Percentiles rank a stretch among this genome's conserved stretches.
These are phyloP conservation scores for Datura wrightii DNA, from an alignment of 257 asterid species.

Conservation along the genomic window DNA sequence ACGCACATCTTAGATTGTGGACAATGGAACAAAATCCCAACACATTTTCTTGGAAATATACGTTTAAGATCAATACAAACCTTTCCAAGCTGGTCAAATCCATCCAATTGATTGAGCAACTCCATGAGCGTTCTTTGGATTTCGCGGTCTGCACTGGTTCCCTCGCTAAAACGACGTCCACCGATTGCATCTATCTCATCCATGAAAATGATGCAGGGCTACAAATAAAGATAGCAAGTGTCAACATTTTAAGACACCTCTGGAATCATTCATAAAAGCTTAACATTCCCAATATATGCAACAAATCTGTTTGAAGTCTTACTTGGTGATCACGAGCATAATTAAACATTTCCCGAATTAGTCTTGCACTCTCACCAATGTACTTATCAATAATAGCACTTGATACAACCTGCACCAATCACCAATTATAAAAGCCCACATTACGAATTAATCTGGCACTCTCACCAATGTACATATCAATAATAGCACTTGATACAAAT, in stretches of 20 bases:
- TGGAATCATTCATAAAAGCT: not conserved
- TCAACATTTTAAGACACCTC: not conserved
- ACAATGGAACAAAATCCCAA: not conserved
- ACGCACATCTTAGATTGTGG: not conserved
- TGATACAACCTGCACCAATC: conserved; percentile 75
- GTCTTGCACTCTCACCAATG: conserved; percentile 93
- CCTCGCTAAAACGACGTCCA: conserved; percentile 96
- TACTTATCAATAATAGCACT: conserved; percentile 96
- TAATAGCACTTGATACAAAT: conserved; percentile 97
- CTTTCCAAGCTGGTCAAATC: conserved; percentile 98
- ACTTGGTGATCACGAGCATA: conserved; percentile 99
- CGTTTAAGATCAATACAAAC: conserved; percentile 40
- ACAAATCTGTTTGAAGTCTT: conserved; percentile 32
- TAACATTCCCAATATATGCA: not conserved
- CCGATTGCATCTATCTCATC: conserved; percentile 98
- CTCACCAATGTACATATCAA: conserved; percentile 94
- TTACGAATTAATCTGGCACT: too few species aligned
- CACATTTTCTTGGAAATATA: not conserved
- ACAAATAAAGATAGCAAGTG: not conserved
- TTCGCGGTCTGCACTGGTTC: conserved; percentile 98
- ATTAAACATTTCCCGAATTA: conserved; percentile 89
- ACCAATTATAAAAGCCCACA: not conserved
- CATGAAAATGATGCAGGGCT: conserved; percentile 99
- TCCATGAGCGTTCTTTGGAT: conserved; percentile 98
- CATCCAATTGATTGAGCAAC: conserved; percentile 92